phyloP scores from a whole-genome alignment of 129 eudicot genomes.

The Mikania micrantha region DNA sequence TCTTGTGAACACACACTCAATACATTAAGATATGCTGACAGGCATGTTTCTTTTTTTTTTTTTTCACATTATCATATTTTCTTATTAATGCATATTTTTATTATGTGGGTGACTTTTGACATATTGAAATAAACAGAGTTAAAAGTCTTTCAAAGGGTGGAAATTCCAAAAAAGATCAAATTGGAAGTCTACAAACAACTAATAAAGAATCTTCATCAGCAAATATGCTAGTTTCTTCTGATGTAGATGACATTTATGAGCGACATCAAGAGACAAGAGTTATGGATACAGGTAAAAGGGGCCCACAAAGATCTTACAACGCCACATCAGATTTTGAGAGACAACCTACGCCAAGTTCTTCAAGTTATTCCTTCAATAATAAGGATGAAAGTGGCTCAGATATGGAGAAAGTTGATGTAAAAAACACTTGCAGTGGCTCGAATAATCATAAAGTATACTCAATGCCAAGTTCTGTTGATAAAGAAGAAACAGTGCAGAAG shows the following conservation, averaged over 20 bases:
- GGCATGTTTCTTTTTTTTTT: constrained; percentile 32
- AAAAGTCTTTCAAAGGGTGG: constrained; percentile 86
- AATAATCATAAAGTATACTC: constrained; percentile 43
- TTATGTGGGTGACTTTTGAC: not conserved
- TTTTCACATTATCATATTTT: not conserved
- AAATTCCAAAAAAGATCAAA: constrained; percentile 70
- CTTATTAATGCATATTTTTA: not conserved
- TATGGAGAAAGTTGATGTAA: constrained; percentile 48
- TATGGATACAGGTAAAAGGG: constrained; percentile 52
- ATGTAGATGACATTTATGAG: constrained; percentile 51
- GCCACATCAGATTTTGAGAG: constrained; percentile 46
- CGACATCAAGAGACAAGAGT: constrained; percentile 49
- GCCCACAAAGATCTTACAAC: constrained; percentile 41
- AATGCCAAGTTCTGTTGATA: constrained; percentile 42
- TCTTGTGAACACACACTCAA: constrained; percentile 95
- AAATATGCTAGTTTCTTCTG: constrained; percentile 38
- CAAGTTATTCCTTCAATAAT: constrained; percentile 40
- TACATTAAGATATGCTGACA: constrained; percentile 89
- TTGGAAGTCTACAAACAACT: constrained; percentile 41
- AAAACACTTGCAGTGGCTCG: constrained; percentile 32
- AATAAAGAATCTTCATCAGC: constrained; percentile 54
- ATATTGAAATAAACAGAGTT: constrained; percentile 44
- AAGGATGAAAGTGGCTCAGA: constrained; percentile 50
- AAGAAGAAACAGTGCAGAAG: constrained; percentile 76
- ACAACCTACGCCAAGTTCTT: constrained; percentile 43